A percentile compares a stretch with the other conserved stretches of the same genome.
phyloP scores from a whole-genome alignment of 2,329 filamentous ascomycete genomes.

The Macroventuria anomochaeta region DNA sequence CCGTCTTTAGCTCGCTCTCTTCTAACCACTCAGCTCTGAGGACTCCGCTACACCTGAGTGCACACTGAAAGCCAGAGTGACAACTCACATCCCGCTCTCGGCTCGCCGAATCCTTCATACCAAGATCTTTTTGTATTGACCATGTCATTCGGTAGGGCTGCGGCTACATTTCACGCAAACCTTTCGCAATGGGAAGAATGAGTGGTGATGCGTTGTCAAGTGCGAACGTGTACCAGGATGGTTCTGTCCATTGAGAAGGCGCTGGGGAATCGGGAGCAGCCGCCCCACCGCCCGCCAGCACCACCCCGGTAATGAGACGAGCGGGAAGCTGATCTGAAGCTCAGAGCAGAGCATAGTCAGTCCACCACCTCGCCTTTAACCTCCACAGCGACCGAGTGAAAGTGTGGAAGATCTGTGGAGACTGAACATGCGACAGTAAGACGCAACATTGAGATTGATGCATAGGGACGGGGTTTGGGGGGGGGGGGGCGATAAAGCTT shows the following conservation, averaged over 20 bases:
- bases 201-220: conserved; percentile 44
- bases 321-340: neutral
- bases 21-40: neutral
- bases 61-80: too few relatives aligned
- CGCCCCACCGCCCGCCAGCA: neutral
- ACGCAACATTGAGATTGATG: neutral
- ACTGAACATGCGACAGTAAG: neutral
- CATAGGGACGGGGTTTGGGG: neutral
- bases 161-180: too few relatives aligned
- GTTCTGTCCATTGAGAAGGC: neutral
- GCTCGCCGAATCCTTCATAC: too few relatives aligned
- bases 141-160: too few relatives aligned
- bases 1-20: neutral
- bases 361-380: too few relatives aligned
- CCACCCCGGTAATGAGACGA: neutral
- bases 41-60: too few relatives aligned
- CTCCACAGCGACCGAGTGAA: too few relatives aligned
- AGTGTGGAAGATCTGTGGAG: too few relatives aligned
- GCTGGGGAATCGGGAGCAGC: neutral
- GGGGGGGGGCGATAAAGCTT: neutral
- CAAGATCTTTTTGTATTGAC: too few relatives aligned
- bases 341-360: neutral
- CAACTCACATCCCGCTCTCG: too few relatives aligned
- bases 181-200: too few relatives aligned
- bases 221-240: neutral